Evolutionary conservation across 208 protist species (phyloP), one percentile per base, ranked within the genome.

Genomic region (Zelonia costaricensis): DNA sequence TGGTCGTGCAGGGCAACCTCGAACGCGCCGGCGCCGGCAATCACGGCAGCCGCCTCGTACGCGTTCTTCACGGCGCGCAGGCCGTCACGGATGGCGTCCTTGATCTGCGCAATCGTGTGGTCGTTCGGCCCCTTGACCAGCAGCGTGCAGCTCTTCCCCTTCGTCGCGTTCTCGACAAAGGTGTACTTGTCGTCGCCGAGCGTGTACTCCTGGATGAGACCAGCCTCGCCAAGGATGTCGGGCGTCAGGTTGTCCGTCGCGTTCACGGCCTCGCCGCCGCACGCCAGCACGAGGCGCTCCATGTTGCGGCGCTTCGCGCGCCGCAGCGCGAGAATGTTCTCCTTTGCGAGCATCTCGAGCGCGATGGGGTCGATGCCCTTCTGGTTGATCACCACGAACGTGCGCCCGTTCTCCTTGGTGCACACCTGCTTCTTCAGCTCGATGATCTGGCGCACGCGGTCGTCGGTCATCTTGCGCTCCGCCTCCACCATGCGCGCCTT

Each of bases 111-210:
- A 71, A 99, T 99, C 0, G 97, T 99, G 82, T 99, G 98, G 56
- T 98, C 94, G 74, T 98, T 99, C 40, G 99, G 98, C 12, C 98
- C 98, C 78, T 99, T 99, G 46, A 99, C 92, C 5, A 99, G 74
- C 22, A 99, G 97, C 15, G 99, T 99, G 84, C 98, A 99, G 52
- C 98, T 99, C 52, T 86, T 78, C 18, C 98, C 98, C 55, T 98
- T 90, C 64, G 94, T 89, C 42, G 89, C 82, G 45, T 98, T 97
- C 80, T 99, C 99, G 13, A 99, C 94, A 87, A 99, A 99, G 3
- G 99, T 99, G 84, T 98, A 99, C 76, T 99, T 99, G 47, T 99
- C 98, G 61, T 99, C 99, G 36, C 99, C 98, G 2, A 99, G 75
- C 10, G 86, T 93, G 57, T 99, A 94, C 75, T 99, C 98, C 69